phyloP scores from a whole-genome alignment of 2,329 filamentous ascomycete species.

The Phoma sp. region DNA sequence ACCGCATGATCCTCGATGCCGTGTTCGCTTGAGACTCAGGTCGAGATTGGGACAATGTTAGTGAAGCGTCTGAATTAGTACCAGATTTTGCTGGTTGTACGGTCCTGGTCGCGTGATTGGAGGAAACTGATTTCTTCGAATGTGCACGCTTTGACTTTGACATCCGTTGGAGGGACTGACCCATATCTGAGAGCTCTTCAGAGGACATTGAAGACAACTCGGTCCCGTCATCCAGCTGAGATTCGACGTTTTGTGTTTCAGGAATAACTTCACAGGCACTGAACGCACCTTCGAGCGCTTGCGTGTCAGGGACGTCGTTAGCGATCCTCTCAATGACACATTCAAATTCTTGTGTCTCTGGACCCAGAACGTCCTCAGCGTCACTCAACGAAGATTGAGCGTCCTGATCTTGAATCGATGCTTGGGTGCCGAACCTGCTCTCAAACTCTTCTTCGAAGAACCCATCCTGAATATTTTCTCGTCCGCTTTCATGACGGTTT shows the following conservation, averaged over 20 bases:
- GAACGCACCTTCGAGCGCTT: no score
- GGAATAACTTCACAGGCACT: neutral
- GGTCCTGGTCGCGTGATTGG: neutral
- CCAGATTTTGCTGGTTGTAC: neutral
- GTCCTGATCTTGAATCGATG: conserved; percentile 5
- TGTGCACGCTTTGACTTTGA: neutral
- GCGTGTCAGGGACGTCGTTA: no score
- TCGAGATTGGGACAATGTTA: conserved; percentile 22
- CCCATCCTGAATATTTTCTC: neutral
- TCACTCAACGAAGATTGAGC: conserved; percentile 7
- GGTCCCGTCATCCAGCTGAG: neutral
- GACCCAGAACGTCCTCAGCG: conserved; percentile 5
- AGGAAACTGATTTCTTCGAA: neutral
- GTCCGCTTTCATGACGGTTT: neutral
- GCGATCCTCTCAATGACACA: neutral
- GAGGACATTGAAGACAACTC: conserved; percentile 20
- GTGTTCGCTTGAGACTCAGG: conserved; percentile 42
- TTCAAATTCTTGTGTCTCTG: conserved; percentile 22
- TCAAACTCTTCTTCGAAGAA: conserved; percentile 13
- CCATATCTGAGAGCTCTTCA: conserved; percentile 17
- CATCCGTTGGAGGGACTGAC: no score
- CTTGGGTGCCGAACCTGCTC: conserved; percentile 6
- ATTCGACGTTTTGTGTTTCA: neutral
- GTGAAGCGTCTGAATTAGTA: conserved; percentile 6
- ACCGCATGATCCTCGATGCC: conserved; percentile 36